phyloP scores from a whole-genome alignment of 768 basidiomycete species.

The Dentipellis fragilis region DNA sequence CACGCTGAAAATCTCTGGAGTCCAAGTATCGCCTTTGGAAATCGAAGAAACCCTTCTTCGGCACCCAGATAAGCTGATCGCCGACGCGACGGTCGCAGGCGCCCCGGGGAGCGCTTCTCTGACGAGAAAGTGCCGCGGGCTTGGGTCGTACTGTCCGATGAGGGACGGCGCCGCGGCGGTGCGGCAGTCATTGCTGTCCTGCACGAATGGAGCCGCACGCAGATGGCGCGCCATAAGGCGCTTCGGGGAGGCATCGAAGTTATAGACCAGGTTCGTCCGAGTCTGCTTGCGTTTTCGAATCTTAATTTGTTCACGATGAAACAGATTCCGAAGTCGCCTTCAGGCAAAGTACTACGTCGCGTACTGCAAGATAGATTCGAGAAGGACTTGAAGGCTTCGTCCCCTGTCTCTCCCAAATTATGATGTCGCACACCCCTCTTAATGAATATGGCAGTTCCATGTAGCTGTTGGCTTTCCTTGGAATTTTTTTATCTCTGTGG shows the following conservation, averaged over 20 bases:
- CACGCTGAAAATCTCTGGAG: conserved; percentile 70
- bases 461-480: too few relatives aligned
- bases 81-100: conserved; percentile 64
- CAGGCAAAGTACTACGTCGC: conserved; percentile 62
- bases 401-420: too few relatives aligned
- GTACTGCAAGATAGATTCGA: conserved; percentile 38
- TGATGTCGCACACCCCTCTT: too few relatives aligned
- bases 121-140: conserved; percentile 74
- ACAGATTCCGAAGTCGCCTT: conserved; percentile 67
- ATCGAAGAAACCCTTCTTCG: conserved; percentile 58
- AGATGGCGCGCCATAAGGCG: conserved; percentile 71
- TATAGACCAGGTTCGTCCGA: conserved; percentile 39
- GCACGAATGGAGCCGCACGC: conserved; percentile 50
- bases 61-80: conserved; percentile 52
- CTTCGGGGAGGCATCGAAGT: conserved; percentile 62
- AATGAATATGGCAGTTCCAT: too few relatives aligned
- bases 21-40: conserved; percentile 73
- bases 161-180: conserved; percentile 41
- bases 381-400: neutral
- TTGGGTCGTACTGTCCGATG: conserved; percentile 60
- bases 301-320: neutral
- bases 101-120: conserved; percentile 60
- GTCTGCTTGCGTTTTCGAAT: neutral
- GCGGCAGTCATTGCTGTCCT: conserved; percentile 33
- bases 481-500: too few relatives aligned